Conservation (phyloP, 768 basidiomycete species). For the Gyrodon lividus region DNA sequence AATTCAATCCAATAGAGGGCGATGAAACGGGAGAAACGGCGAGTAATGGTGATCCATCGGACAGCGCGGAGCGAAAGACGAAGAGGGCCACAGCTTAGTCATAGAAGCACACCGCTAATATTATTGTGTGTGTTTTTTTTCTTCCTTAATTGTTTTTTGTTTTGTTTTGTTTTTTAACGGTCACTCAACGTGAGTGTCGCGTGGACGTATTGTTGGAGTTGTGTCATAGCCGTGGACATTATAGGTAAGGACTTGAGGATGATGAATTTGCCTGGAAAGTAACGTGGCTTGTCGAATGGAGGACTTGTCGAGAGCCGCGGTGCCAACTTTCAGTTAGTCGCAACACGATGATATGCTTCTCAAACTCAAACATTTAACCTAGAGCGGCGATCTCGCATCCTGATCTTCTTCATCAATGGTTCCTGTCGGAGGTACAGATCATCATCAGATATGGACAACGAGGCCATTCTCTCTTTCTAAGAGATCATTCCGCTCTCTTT, state of each 20-base stretch:
- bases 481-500: too few species aligned
- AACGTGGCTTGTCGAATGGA: not conserved
- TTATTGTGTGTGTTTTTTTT: too few species aligned
- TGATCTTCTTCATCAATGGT: constrained; percentile 20
- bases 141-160: too few species aligned
- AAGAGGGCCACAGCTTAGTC: constrained; percentile 47
- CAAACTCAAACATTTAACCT: constrained; percentile 23
- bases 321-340: not conserved
- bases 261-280: too few species aligned
- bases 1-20: constrained; percentile 29
- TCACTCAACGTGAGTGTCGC: constrained; percentile 19
- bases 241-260: not conserved
- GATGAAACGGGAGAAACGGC: constrained; percentile 19
- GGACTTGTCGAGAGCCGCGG: constrained; percentile 20
- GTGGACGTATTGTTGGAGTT: constrained; percentile 7
- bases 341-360: not conserved
- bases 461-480: constrained; percentile 14
- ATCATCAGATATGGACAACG: constrained; percentile 12
- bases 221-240: constrained; percentile 17
- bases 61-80: constrained; percentile 43
- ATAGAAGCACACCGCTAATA: constrained; percentile 27
- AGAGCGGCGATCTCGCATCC: constrained; percentile 29
- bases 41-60: constrained; percentile 33
- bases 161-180: not conserved
- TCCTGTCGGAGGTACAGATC: constrained; percentile 13